Percentiles rank a stretch among this genome's conserved stretches.
These are phyloP conservation scores for Neospora caninum DNA, from an alignment of 169 alveolate species.

Conservation along the genomic window DNA sequence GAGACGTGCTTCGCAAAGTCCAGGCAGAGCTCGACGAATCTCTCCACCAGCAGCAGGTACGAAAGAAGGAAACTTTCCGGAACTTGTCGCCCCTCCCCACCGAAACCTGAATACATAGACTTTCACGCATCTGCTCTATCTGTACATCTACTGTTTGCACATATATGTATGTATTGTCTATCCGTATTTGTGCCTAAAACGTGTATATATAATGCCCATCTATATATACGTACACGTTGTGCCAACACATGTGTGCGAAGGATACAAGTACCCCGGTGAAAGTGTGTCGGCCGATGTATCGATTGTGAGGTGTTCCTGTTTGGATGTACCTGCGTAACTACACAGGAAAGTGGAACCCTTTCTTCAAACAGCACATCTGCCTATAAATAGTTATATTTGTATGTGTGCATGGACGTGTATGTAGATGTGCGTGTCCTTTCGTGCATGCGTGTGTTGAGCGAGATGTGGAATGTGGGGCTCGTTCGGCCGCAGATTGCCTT, in stretches of 20 bases:
- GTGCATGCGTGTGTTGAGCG: background rate
- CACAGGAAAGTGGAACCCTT: too few relatives aligned
- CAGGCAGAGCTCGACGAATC: background rate
- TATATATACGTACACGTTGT: too few relatives aligned
- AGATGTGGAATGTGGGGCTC: background rate
- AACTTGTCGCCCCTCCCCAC: background rate
- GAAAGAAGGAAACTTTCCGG: background rate
- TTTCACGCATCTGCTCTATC: background rate
- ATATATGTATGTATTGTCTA: too few relatives aligned
- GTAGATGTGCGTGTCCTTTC: background rate
- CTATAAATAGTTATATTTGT: background rate
- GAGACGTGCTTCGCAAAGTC: background rate
- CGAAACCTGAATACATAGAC: background rate
- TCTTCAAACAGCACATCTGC: background rate
- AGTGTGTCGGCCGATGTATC: background rate
- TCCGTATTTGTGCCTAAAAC: too few relatives aligned
- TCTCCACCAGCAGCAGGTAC: slow-evolving; percentile 10
- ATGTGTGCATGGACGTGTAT: background rate
- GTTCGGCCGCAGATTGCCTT: background rate
- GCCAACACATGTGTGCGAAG: too few relatives aligned
- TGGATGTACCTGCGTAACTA: too few relatives aligned
- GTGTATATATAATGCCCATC: too few relatives aligned
- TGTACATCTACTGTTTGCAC: too few relatives aligned
- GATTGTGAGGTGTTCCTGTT: background rate
- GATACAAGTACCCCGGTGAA: too few relatives aligned